Evolutionary conservation across 805 yeast species (phyloP).

Genomic region (Spathaspora girioi): DNA sequence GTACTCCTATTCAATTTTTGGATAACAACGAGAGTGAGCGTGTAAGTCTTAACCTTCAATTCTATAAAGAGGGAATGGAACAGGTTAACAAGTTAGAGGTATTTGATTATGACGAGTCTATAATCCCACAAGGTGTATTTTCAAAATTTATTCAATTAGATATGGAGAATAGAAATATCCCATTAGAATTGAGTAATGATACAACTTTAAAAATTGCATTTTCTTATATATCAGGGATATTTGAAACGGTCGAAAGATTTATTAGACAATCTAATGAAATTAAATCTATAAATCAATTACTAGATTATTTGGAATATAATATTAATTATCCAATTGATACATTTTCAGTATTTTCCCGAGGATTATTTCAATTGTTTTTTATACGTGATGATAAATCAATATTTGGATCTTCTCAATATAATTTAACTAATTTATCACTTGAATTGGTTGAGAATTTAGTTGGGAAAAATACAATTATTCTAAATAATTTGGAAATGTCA

Average conservation of each 20-base stretch:
- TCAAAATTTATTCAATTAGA: slow-evolving; percentile 36
- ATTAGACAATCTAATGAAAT: slow-evolving; percentile 16
- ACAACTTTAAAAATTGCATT: slow-evolving; percentile 17
- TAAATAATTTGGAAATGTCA: slow-evolving; percentile 18
- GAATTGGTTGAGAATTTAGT: slow-evolving; percentile 43
- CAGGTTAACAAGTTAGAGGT: slow-evolving; percentile 6
- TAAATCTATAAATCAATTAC: slow-evolving; percentile 20
- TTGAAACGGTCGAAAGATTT: slow-evolving; percentile 17
- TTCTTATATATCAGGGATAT: slow-evolving; percentile 14
- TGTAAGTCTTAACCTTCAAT: slow-evolving; percentile 7
- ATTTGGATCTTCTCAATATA: slow-evolving; percentile 40
- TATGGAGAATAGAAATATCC: slow-evolving; percentile 34
- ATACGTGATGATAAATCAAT: slow-evolving; percentile 60
- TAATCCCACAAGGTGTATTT: slow-evolving; percentile 21
- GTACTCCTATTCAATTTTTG: slow-evolving; percentile 1
- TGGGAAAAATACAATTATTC: slow-evolving; percentile 24
- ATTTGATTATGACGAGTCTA: neutral
- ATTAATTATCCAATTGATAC: slow-evolving; percentile 19
- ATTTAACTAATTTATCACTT: slow-evolving; percentile 20
- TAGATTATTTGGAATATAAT: slow-evolving; percentile 23
- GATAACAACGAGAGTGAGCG: neutral
- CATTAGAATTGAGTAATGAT: slow-evolving; percentile 26
- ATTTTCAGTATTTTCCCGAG: slow-evolving; percentile 53
- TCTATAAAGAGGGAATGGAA: slow-evolving; percentile 15
- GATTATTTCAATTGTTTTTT: slow-evolving; percentile 57